Evolutionary conservation across 2,329 filamentous ascomycete species (phyloP).

Genomic region (Fusarium tanahbumbuense): DNA sequence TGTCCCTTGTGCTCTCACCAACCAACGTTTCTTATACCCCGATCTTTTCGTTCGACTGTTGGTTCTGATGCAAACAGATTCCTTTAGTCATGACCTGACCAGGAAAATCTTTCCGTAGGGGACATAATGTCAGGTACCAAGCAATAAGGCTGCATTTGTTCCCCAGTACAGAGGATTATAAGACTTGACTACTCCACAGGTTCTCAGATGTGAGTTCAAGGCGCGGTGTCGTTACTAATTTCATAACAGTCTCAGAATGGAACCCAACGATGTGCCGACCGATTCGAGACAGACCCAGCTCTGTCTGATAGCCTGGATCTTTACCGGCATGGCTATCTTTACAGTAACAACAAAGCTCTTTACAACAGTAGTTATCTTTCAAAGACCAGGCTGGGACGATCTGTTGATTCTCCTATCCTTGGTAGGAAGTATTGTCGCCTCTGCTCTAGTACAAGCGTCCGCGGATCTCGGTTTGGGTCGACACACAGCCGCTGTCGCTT

Average conservation of each 20-base stretch:
- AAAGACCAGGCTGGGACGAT: conserved; percentile 20
- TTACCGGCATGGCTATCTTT: conserved; percentile 16
- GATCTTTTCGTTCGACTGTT: background rate
- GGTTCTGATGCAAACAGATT: background rate
- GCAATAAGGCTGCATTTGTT: background rate
- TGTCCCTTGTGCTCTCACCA: background rate
- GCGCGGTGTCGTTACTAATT: background rate
- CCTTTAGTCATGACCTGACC: background rate
- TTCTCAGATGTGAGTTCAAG: background rate
- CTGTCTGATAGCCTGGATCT: conserved; percentile 1
- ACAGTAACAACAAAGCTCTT: conserved; percentile 4
- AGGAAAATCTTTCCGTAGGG: background rate
- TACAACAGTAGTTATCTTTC: conserved; percentile 8
- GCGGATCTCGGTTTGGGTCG: conserved; percentile 8
- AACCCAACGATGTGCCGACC: background rate
- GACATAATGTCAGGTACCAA: background rate
- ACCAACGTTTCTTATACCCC: background rate
- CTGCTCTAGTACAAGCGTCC: conserved; percentile 5
- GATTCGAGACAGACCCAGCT: conserved; percentile 10
- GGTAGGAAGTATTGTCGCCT: conserved; percentile 11
- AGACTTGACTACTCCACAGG: background rate
- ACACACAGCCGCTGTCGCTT: conserved; percentile 6
- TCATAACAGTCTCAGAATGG: background rate
- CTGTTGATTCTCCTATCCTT: conserved; percentile 12
- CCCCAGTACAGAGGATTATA: background rate